Base-by-base conservation (phyloP, 2,329 filamentous ascomycete genomes). In the Neofusicoccum parvum region DNA sequence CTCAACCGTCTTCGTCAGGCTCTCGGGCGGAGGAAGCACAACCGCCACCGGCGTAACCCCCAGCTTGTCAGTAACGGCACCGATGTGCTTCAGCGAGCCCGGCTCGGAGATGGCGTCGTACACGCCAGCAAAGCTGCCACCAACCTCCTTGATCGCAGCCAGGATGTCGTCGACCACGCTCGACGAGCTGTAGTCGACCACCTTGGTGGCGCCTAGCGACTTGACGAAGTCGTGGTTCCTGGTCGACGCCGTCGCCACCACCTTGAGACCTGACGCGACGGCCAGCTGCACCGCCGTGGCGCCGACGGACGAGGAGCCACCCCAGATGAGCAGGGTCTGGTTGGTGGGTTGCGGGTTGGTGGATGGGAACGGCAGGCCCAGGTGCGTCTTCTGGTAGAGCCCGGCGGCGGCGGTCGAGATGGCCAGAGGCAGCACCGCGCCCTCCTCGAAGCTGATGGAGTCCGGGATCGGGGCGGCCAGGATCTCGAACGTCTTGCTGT, bases 351-450 rank as follows among this genome's bases (percentile, higher is more conserved):
- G 70, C 7, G 74, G 67, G 51, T 70, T 71, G 12, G 75, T 68
- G 27, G 71, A 75, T 0, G 81, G 80, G 41, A 75, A 70, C 0
- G 78, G 74, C 4, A 82, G 74, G 9, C 72, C 76, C 10, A 83
- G 75, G 45, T 76, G 71, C 45, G 75, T 72, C 20, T 74, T 71
- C 66, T 75, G 74, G 73, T 79, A 82, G 14, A 83, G 77, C 32
- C 76, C 78, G n/a, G 74, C 72, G 17, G 78, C 72, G 15, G 81
- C 80, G 3, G 81, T 82, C 27, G 79, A 78, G 64, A 82, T 73
- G 20, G 78, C 79, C 9, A 82, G 73, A 1, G 81, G 81, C 1
- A 83, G 75, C 27, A 82, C 80, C 34, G 74, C 68, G 32, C 76
- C 81, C 10, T 77, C 67, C 10, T 70, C 75, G 69, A 73, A 83